Conservation (phyloP, 2,329 filamentous ascomycete species). For the Fusarium oxysporum region DNA sequence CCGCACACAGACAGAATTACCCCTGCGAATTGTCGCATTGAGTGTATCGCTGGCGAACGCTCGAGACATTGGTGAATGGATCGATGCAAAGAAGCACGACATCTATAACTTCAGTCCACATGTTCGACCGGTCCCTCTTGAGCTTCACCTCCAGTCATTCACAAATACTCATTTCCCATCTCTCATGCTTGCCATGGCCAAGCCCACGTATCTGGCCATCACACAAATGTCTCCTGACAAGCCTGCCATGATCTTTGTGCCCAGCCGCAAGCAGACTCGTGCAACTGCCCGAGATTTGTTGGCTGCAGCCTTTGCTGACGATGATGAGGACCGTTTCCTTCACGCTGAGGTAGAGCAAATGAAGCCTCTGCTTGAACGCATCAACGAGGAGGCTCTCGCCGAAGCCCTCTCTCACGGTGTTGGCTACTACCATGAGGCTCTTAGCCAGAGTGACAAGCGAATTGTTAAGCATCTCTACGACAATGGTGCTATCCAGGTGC, state of each 20-base stretch:
- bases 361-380: conserved; percentile 80
- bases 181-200: conserved; percentile 98
- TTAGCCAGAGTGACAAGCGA: conserved; percentile 88
- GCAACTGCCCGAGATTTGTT: conserved; percentile 88
- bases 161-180: conserved; percentile 97
- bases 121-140: conserved; percentile 86
- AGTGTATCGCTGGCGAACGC: conserved; percentile 94
- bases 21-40: conserved; percentile 87
- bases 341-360: conserved; percentile 87
- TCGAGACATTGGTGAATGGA: conserved; percentile 95
- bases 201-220: conserved; percentile 90
- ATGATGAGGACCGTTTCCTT: conserved; percentile 93
- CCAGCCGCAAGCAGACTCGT: conserved; percentile 91
- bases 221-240: conserved; percentile 89
- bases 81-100: conserved; percentile 96
- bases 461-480: conserved; percentile 94
- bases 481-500: conserved; percentile 88
- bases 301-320: conserved; percentile 86
- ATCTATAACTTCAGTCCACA: conserved; percentile 99
- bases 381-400: conserved; percentile 87
- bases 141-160: conserved; percentile 95
- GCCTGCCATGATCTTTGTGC: conserved; percentile 91
- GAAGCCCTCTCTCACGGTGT: conserved; percentile 94
- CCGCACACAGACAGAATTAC: conserved; percentile 84
- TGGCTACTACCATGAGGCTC: conserved; percentile 95